phyloP scores from a whole-genome alignment of 495 filamentous ascomycete genomes.

The Tuber microsphaerosporum region DNA sequence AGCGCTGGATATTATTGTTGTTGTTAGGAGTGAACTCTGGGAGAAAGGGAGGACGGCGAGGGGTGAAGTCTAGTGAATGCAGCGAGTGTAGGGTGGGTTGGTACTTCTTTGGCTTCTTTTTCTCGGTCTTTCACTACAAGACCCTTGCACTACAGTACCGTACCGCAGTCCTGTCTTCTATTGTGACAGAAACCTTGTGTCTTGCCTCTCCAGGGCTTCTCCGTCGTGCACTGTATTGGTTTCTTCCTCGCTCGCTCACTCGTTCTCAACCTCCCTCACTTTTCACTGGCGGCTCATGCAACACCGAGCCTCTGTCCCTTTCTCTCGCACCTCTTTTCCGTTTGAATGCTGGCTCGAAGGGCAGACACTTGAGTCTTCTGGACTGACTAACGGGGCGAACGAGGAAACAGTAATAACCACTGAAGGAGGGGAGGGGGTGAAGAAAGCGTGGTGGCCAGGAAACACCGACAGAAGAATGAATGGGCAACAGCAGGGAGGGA shows the following conservation, averaged over 20 bases:
- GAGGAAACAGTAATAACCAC: slow-evolving; percentile 22
- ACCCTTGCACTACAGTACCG: neutral
- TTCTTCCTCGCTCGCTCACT: slow-evolving; percentile 1
- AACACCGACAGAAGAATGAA: slow-evolving; percentile 27
- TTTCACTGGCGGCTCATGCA: neutral
- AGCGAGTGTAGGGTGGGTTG: slow-evolving; percentile 21
- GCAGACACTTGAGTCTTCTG: neutral
- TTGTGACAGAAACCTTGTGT: neutral
- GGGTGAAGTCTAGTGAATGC: slow-evolving; percentile 24
- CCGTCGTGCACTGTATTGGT: slow-evolving; percentile 13
- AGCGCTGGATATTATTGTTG: slow-evolving; percentile 9
- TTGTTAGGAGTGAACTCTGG: neutral
- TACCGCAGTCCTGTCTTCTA: neutral
- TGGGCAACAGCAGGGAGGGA: slow-evolving; percentile 28
- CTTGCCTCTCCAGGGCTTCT: neutral
- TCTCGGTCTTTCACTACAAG: slow-evolving; percentile 10
- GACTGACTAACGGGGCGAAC: neutral
- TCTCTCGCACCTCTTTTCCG: neutral
- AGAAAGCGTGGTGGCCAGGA: slow-evolving; percentile 32
- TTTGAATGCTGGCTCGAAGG: slow-evolving; percentile 1
- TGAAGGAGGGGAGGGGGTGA: slow-evolving; percentile 18
- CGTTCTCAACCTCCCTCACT: neutral
- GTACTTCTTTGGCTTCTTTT: slow-evolving; percentile 4
- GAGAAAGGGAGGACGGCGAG: slow-evolving; percentile 19
- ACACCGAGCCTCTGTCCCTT: neutral